Conservation (phyloP, 805 yeast genomes). For the Kluyveromyces aestuarii region DNA sequence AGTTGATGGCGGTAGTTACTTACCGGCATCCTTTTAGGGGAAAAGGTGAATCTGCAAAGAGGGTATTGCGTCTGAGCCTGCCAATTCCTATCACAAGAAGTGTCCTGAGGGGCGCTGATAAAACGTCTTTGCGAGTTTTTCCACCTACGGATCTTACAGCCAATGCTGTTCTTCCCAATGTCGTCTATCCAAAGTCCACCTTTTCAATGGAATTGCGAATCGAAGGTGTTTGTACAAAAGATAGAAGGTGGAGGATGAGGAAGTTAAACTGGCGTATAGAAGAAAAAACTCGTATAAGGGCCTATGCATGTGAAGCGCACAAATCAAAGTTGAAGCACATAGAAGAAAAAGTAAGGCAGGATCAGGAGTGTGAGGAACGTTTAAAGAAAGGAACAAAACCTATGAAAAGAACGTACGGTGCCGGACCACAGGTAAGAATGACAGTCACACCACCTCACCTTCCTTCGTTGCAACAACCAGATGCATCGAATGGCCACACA, state of each 20-base stretch:
- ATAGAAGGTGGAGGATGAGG: slow-evolving; percentile 83
- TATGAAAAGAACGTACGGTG: slow-evolving; percentile 31
- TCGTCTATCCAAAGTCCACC: slow-evolving; percentile 76
- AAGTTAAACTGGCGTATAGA: slow-evolving; percentile 84
- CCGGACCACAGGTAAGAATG: slow-evolving; percentile 31
- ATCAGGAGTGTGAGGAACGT: slow-evolving; percentile 34
- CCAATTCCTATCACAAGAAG: slow-evolving; percentile 74
- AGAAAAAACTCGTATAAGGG: slow-evolving; percentile 60
- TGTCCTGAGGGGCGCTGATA: slow-evolving; percentile 70
- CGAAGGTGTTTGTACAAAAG: slow-evolving; percentile 56
- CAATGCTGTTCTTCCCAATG: slow-evolving; percentile 79
- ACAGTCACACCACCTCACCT: slow-evolving; percentile 27
- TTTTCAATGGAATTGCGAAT: slow-evolving; percentile 77
- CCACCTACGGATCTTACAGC: slow-evolving; percentile 94
- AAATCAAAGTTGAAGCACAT: slow-evolving; percentile 34
- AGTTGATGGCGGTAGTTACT: slow-evolving; percentile 52
- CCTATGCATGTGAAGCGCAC: slow-evolving; percentile 52
- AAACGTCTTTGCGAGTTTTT: slow-evolving; percentile 80
- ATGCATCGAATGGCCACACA: background rate
- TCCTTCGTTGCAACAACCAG: slow-evolving; percentile 8
- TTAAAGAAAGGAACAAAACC: slow-evolving; percentile 20
- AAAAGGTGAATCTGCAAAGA: slow-evolving; percentile 14
- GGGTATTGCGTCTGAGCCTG: slow-evolving; percentile 35
- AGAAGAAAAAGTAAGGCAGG: slow-evolving; percentile 18
- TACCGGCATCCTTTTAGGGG: slow-evolving; percentile 30